phyloP scores from a whole-genome alignment of 176 grass and related monocot species.

The Panicum miliaceum region DNA sequence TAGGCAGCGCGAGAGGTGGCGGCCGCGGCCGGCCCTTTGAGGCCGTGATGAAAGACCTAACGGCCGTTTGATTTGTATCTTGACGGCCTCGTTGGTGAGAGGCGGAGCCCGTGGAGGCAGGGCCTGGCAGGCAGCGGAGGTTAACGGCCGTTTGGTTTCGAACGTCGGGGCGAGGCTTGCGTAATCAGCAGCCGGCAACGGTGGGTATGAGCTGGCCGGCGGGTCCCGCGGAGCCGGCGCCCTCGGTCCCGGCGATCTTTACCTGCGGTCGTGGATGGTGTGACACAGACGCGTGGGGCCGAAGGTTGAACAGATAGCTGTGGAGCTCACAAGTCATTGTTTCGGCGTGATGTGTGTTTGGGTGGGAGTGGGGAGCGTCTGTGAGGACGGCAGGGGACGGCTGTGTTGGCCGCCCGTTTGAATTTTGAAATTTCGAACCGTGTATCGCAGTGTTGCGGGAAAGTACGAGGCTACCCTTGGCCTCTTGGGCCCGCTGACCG shows the following conservation, averaged over 20 bases:
- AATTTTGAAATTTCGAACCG: neutral
- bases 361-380: neutral
- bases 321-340: neutral
- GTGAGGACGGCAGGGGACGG: neutral
- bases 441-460: neutral
- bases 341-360: neutral
- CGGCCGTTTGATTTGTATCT: slow-evolving; percentile 13
- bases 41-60: slow-evolving; percentile 23
- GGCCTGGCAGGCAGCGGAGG: neutral
- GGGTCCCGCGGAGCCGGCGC: neutral
- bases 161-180: neutral
- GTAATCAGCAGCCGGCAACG: neutral
- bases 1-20: slow-evolving; percentile 11
- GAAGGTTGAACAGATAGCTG: rapidly evolving
- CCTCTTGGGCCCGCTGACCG: neutral
- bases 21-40: slow-evolving; percentile 25
- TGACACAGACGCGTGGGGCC: neutral
- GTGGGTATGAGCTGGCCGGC: neutral
- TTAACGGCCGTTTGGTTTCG: neutral
- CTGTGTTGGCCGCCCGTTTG: neutral
- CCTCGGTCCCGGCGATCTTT: neutral
- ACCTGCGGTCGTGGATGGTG: neutral
- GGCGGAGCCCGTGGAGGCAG: too few relatives aligned
- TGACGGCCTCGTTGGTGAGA: neutral
- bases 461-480: slow-evolving; percentile 13